Evolutionary conservation across 1,284 basidiomycete species (phyloP).

Genomic region (Malassezia yamatoensis): DNA sequence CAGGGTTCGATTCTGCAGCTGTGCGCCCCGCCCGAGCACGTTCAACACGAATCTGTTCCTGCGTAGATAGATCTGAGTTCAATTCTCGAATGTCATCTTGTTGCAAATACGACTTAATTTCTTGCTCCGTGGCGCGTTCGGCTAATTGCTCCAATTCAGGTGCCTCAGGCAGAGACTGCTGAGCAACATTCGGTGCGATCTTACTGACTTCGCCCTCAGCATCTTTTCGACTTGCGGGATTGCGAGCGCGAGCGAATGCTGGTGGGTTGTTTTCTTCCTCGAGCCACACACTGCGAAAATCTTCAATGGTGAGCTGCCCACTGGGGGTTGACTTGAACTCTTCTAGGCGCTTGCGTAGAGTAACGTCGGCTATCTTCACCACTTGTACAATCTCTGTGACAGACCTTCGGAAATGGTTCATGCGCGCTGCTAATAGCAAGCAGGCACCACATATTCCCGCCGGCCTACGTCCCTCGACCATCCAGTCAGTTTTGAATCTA

Average conservation of each 20-base stretch:
- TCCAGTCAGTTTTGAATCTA: constrained; percentile 94
- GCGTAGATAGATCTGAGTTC: constrained; percentile 26
- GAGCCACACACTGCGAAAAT: constrained; percentile 83
- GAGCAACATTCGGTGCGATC: background rate
- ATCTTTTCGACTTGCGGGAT: constrained; percentile 55
- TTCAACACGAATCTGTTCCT: constrained; percentile 27
- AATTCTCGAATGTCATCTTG: constrained; percentile 30
- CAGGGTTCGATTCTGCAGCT: background rate
- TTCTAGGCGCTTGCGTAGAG: constrained; percentile 82
- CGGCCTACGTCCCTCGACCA: constrained; percentile 84
- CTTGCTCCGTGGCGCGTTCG: constrained; percentile 34
- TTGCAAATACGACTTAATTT: constrained; percentile 32
- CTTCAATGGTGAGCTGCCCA: constrained; percentile 72
- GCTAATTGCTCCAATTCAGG: constrained; percentile 32
- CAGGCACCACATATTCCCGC: constrained; percentile 96
- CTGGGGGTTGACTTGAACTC: constrained; percentile 87
- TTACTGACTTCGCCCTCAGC: background rate
- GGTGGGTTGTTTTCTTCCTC: constrained; percentile 85
- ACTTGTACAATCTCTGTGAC: constrained; percentile 86
- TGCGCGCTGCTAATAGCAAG: constrained; percentile 83
- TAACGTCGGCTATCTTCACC: constrained; percentile 93
- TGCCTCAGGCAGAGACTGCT: background rate
- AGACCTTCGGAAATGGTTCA: constrained; percentile 91
- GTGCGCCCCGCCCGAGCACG: constrained; percentile 25
- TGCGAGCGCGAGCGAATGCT: constrained; percentile 59